Percentiles rank a stretch among this genome's conserved stretches.
Conservation (phyloP, 148 eudicot genomes). For the Cornus controversa region DNA sequence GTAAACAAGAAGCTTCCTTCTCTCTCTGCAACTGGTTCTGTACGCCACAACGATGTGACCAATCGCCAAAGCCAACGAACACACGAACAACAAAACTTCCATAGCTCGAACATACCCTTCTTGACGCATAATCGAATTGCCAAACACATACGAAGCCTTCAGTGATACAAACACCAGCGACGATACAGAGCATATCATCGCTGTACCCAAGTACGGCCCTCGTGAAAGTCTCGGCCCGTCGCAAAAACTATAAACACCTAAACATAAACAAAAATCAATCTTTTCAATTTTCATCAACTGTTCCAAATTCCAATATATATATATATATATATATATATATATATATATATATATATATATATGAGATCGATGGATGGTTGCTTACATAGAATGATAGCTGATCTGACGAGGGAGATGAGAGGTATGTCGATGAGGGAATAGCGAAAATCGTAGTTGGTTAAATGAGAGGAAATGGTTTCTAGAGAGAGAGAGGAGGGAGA, state of each 20-base stretch:
- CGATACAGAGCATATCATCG: slow-evolving; percentile 51
- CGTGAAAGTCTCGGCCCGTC: slow-evolving; percentile 71
- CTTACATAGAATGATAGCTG: slow-evolving; percentile 41
- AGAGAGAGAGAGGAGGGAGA: slow-evolving; percentile 27
- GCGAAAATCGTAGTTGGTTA: slow-evolving; percentile 36
- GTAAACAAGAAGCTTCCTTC: slow-evolving; percentile 81
- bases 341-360: neutral
- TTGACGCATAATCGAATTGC: slow-evolving; percentile 8
- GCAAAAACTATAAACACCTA: slow-evolving; percentile 81
- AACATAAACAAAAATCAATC: neutral
- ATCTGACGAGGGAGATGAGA: slow-evolving; percentile 36
- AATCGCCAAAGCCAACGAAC: slow-evolving; percentile 60
- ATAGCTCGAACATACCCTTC: neutral
- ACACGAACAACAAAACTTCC: slow-evolving; percentile 46
- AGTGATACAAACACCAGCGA: slow-evolving; percentile 67
- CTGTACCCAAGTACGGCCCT: slow-evolving; percentile 65
- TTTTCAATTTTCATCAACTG: neutral
- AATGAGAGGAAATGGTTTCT: slow-evolving; percentile 17
- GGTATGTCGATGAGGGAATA: slow-evolving; percentile 44
- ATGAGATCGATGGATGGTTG: neutral
- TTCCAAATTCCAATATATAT: neutral
- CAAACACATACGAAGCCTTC: slow-evolving; percentile 63
- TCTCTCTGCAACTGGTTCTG: slow-evolving; percentile 80
- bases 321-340: neutral
- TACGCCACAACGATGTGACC: slow-evolving; percentile 82